Percentiles rank a stretch among this genome's conserved stretches.
Conservation (phyloP, 352 stramenopile species). For the Saprolegnia parasitica region DNA sequence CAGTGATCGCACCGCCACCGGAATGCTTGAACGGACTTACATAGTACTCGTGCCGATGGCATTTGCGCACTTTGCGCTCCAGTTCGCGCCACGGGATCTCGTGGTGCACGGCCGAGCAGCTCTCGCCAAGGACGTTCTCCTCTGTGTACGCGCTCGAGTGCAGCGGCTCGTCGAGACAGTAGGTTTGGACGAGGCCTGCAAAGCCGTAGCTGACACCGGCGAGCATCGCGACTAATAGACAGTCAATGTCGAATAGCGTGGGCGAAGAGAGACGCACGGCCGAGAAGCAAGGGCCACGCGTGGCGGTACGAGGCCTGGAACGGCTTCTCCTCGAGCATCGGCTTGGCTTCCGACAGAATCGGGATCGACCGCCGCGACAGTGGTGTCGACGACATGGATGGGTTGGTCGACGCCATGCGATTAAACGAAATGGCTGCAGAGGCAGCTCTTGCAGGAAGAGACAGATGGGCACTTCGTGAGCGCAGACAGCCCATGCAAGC, state of each 20-base stretch:
- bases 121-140: slow-evolving; percentile 2
- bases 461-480: too few relatives aligned
- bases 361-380: too few relatives aligned
- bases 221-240: neutral
- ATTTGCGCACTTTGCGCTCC: slow-evolving; percentile 17
- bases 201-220: neutral
- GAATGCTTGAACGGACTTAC: too few relatives aligned
- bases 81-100: slow-evolving; percentile 10
- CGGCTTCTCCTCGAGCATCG: neutral
- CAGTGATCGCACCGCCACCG: too few relatives aligned
- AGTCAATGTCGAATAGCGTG: neutral
- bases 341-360: neutral
- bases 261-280: slow-evolving; percentile 8
- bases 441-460: too few relatives aligned
- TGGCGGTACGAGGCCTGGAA: neutral
- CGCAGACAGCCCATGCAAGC: too few relatives aligned
- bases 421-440: too few relatives aligned
- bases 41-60: slow-evolving; percentile 20
- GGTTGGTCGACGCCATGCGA: too few relatives aligned
- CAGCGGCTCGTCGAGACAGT: neutral
- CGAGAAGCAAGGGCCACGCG: slow-evolving; percentile 12
- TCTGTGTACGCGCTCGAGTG: slow-evolving; percentile 1
- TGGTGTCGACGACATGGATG: too few relatives aligned
- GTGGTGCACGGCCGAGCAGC: slow-evolving; percentile 5
- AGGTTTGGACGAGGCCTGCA: neutral